These are phyloP conservation scores for Quercus agrifolia DNA, from an alignment of 306 rosid species.

Conservation along the genomic window DNA sequence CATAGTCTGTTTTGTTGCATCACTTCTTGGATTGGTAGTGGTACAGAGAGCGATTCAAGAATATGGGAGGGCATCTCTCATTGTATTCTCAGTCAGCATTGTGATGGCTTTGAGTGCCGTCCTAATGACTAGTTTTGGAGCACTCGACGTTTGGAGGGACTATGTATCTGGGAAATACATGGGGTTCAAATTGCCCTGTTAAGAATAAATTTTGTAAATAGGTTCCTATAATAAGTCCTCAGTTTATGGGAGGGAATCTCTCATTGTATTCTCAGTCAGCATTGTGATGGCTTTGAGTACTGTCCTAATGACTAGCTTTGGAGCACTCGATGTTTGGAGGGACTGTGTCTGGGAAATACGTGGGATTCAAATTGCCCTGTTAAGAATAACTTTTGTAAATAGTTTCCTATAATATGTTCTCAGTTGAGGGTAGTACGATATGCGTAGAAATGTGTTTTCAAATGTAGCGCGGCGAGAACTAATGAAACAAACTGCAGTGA, in stretches of 20 bases:
- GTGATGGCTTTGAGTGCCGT: conserved; percentile 77
- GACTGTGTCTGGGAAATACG: conserved; percentile 55
- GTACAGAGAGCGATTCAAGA: conserved; percentile 59
- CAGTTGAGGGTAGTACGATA: not conserved
- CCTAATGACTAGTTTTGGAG: conserved; percentile 81
- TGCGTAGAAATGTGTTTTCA: not conserved
- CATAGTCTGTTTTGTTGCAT: conserved; percentile 59
- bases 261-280: conserved; percentile 72
- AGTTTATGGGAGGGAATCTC: conserved; percentile 66
- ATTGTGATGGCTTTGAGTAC: conserved; percentile 71
- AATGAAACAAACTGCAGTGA: not conserved
- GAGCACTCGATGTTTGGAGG: conserved; percentile 60
- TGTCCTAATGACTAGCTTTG: conserved; percentile 74
- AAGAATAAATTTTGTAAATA: conserved; percentile 8
- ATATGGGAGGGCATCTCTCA: conserved; percentile 78
- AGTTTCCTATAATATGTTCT: not conserved
- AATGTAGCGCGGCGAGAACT: not conserved
- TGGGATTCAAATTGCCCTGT: conserved; percentile 85
- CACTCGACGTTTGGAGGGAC: conserved; percentile 53
- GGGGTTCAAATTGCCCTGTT: conserved; percentile 87
- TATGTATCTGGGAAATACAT: conserved; percentile 58
- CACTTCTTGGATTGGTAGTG: conserved; percentile 63
- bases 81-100: conserved; percentile 67
- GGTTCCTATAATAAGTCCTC: not conserved
- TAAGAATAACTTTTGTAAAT: conserved; percentile 5